phyloP scores from a whole-genome alignment of 2,329 filamentous ascomycete species.

The Neophaeococcomyces mojaviensis region DNA sequence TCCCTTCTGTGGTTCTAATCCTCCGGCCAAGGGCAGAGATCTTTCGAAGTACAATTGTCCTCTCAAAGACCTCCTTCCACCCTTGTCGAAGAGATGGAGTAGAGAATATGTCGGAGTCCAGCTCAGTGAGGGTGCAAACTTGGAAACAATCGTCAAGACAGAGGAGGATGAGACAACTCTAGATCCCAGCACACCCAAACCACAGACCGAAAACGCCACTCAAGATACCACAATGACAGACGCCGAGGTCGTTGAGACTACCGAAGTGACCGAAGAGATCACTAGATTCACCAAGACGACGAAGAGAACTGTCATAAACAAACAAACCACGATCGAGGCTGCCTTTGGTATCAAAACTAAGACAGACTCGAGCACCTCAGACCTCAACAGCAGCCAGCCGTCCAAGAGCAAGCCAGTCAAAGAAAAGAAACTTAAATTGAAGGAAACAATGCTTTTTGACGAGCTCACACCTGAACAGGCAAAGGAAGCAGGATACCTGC shows the following conservation, averaged over 20 bases:
- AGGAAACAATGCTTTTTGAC: background rate
- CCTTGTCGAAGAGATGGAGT: constrained; percentile 1
- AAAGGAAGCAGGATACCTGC: background rate
- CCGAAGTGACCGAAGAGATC: too few relatives aligned
- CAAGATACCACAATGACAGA: background rate
- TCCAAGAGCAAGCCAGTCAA: background rate
- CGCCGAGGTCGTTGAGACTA: too few relatives aligned
- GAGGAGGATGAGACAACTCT: background rate
- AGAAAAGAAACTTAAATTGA: background rate
- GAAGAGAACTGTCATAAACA: too few relatives aligned
- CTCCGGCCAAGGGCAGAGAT: background rate
- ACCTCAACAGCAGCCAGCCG: too few relatives aligned
- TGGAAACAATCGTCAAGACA: background rate
- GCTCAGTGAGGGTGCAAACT: background rate
- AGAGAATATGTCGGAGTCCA: background rate
- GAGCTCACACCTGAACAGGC: background rate
- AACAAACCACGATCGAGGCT: too few relatives aligned
- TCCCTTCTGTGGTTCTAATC: constrained; percentile 1
- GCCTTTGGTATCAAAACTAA: too few relatives aligned
- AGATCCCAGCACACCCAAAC: background rate
- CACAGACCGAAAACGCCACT: background rate
- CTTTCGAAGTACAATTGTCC: background rate
- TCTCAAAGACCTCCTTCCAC: background rate
- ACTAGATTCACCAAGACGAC: too few relatives aligned
- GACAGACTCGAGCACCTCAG: too few relatives aligned